phyloP scores from a whole-genome alignment of 495 filamentous ascomycete species.

The Aspergillus cristatus region DNA sequence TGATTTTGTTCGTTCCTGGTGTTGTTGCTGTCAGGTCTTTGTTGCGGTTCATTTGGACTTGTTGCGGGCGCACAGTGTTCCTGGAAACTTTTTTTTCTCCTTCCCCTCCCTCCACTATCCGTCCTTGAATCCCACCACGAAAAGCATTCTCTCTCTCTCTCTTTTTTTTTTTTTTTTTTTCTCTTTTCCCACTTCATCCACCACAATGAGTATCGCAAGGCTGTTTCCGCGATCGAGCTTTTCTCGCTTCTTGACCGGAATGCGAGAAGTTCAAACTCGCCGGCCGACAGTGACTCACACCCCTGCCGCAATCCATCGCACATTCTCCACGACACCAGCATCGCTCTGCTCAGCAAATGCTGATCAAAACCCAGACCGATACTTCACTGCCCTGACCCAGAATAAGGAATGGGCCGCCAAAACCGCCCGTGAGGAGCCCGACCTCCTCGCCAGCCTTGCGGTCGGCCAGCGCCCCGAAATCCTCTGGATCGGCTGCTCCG shows the following conservation, averaged over 20 bases:
- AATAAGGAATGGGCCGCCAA: slow-evolving; percentile 68
- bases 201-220: slow-evolving; percentile 18
- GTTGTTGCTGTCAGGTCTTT: too few species aligned
- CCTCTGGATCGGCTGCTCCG: slow-evolving; percentile 89
- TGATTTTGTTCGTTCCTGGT: too few species aligned
- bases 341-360: too few species aligned
- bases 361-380: slow-evolving; percentile 28
- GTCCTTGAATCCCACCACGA: neutral
- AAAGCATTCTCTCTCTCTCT: neutral
- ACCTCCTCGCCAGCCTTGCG: slow-evolving; percentile 62
- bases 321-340: slow-evolving; percentile 1
- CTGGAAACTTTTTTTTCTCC: slow-evolving; percentile 2
- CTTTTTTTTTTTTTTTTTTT: too few species aligned
- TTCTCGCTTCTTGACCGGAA: slow-evolving; percentile 4
- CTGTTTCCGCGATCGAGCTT: slow-evolving; percentile 15
- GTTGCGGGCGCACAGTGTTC: too few species aligned
- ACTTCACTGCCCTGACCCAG: slow-evolving; percentile 20
- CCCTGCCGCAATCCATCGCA: too few species aligned
- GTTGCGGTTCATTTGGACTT: too few species aligned
- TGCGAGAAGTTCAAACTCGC: neutral
- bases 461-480: slow-evolving; percentile 65
- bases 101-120: slow-evolving; percentile 1
- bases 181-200: too few species aligned
- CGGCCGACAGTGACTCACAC: too few species aligned
- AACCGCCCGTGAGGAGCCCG: slow-evolving; percentile 54